These are phyloP conservation scores for Chlamydomonas sp. DNA, from an alignment of 139 green algal genomes.

Conservation along the genomic window DNA sequence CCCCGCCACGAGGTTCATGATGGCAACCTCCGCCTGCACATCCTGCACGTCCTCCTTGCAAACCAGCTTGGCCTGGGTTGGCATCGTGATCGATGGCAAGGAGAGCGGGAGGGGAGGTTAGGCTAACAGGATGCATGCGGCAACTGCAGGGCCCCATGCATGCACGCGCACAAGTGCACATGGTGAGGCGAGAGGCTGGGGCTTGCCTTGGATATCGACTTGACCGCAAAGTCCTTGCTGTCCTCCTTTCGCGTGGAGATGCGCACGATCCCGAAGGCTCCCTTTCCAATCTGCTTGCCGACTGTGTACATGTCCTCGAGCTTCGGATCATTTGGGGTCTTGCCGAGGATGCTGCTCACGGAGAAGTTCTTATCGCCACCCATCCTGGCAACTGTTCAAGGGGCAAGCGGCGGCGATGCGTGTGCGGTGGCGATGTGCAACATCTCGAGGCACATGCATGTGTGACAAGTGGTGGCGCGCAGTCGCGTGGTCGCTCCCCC, in stretches of 20 bases:
- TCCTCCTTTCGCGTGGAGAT: conserved; percentile 27
- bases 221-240: conserved; percentile 55
- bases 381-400: too few species aligned
- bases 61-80: conserved; percentile 70
- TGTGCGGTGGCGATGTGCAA: too few species aligned
- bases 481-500: too few species aligned
- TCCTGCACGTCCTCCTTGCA: conserved; percentile 80
- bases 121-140: too few species aligned
- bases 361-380: neutral
- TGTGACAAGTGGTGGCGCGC: too few species aligned
- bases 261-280: conserved; percentile 48
- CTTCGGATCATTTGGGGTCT: conserved; percentile 26
- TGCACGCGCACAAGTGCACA: too few species aligned
- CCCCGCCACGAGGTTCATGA: conserved; percentile 65
- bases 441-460: too few species aligned
- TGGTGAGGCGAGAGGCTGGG: too few species aligned
- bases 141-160: too few species aligned
- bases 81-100: too few species aligned
- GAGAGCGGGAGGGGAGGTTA: too few species aligned
- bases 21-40: conserved; percentile 68
- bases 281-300: conserved; percentile 51
- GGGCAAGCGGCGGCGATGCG: too few species aligned
- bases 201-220: conserved; percentile 83
- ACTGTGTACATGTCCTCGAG: conserved; percentile 35
- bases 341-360: conserved; percentile 38